phyloP scores from a whole-genome alignment of 495 filamentous ascomycete species.

The Recurvomyces mirabilis region DNA sequence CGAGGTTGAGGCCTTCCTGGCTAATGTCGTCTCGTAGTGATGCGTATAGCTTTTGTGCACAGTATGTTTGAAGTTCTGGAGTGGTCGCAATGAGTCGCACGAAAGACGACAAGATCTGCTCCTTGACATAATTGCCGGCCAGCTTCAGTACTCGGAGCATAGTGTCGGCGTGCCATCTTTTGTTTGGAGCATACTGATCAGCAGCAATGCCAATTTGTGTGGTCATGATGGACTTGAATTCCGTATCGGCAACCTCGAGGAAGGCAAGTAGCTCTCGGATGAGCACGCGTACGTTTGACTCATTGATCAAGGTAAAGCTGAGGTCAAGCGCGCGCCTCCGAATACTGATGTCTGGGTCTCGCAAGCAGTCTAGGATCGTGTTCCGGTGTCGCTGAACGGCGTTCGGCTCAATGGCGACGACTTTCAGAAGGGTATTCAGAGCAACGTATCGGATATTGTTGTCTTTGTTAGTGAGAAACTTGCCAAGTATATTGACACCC shows the following conservation, averaged over 20 bases:
- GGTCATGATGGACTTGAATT: constrained; percentile 97
- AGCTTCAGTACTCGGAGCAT: constrained; percentile 90
- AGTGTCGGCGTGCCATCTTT: constrained; percentile 96
- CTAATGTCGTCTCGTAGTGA: constrained; percentile 90
- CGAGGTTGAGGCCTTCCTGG: constrained; percentile 85
- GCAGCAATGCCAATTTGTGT: constrained; percentile 94
- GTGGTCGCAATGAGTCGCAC: constrained; percentile 91
- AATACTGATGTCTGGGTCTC: constrained; percentile 98
- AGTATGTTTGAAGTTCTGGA: constrained; percentile 89
- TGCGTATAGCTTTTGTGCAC: constrained; percentile 85
- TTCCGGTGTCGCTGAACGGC: constrained; percentile 95
- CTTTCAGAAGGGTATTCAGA: constrained; percentile 93
- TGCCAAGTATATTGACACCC: constrained; percentile 95
- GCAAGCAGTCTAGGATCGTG: constrained; percentile 89
- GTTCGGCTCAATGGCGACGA: constrained; percentile 95
- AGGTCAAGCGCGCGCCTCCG: constrained; percentile 86
- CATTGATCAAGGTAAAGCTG: constrained; percentile 96
- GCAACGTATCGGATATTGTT: constrained; percentile 99
- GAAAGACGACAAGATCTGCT: constrained; percentile 94
- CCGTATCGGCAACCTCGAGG: constrained; percentile 90
- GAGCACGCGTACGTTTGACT: constrained; percentile 83
- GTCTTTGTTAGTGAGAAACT: constrained; percentile 93
- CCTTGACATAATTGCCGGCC: constrained; percentile 93
- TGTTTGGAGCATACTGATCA: constrained; percentile 89
- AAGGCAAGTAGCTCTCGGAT: constrained; percentile 89